Evolutionary conservation across 306 rosid species (phyloP).

Genomic region (Senna siamea): DNA sequence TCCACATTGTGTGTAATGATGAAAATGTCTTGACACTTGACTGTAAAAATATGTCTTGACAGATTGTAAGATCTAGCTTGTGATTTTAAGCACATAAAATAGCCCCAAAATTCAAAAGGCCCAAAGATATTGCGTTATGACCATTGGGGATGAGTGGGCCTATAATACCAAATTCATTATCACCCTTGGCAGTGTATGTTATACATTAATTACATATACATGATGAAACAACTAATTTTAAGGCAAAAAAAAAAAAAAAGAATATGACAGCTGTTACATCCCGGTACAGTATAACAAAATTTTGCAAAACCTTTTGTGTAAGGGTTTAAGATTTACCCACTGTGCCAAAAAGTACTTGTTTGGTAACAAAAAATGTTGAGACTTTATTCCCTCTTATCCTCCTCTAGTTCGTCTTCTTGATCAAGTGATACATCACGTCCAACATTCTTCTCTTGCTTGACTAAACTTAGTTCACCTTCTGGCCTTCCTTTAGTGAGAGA

Average conservation of each 20-base stretch:
- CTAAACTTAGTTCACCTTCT: slow-evolving; percentile 70
- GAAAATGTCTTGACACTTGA: neutral
- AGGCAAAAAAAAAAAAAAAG: slow-evolving; percentile 30
- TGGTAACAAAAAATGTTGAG: slow-evolving; percentile 3
- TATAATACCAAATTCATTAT: slow-evolving; percentile 21
- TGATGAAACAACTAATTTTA: slow-evolving; percentile 31
- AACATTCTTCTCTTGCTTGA: slow-evolving; percentile 63
- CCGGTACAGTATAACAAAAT: slow-evolving; percentile 46
- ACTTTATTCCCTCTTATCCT: slow-evolving; percentile 80
- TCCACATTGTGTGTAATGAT: neutral
- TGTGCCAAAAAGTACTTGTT: slow-evolving; percentile 23
- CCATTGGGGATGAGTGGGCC: neutral
- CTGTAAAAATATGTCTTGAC: too few relatives aligned
- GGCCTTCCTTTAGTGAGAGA: slow-evolving; percentile 66
- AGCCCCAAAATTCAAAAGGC: neutral
- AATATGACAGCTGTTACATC: slow-evolving; percentile 42
- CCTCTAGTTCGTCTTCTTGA: slow-evolving; percentile 65
- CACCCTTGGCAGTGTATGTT: slow-evolving; percentile 36
- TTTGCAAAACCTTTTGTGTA: slow-evolving; percentile 49
- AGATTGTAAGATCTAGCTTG: neutral
- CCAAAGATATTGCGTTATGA: neutral
- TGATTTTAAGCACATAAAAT: neutral
- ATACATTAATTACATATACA: slow-evolving; percentile 50
- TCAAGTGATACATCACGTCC: slow-evolving; percentile 42
- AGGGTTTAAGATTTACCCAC: slow-evolving; percentile 41